Evolutionary conservation across 108 stramenopile species (phyloP), one percentile per base, ranked within the genome.

Genomic region (Conticribra guillardii): DNA sequence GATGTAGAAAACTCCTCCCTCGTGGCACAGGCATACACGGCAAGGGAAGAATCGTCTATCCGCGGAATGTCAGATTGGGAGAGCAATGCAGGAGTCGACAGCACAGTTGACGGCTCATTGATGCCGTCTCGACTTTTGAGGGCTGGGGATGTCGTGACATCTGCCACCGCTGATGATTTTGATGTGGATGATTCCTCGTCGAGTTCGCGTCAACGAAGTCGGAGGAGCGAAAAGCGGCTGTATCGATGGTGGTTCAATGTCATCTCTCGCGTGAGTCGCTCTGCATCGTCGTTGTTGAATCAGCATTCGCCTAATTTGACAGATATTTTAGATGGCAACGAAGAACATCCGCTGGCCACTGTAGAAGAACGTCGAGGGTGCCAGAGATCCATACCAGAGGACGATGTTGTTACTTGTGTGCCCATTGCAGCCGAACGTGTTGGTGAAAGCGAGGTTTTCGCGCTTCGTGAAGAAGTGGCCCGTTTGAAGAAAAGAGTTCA

Each of bases 221-320:
- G 37, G 8, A 41, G 37, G 11, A 5, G 37, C 5, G 37, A 41
- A 11, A 5, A 5, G 11, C 37, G 5, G 29, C 29, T 57, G 5
- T 50, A 34, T 49, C 54, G 56, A 8, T 71, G 69, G 69, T 79
- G 76, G 76, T 57, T 68, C 19, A n/a, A 64, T 33, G 30, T 70
- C 8, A 5, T 67, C 11, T 71, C 77, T 2, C 49, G 77, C 19
- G 69, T 71, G 0, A 79, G 77, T 41, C 63, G 69, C 34, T 64
- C 77, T 27, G 77, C 77, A 16, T 71, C 77, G 19, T 79, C 77
- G 16, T 47, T 79, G 8, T 47, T 79, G 50, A 79, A 55, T 62
- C 77, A 79, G 28, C 77, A 79, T 48, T 66, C 69, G 22, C 77
- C 69, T 17, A 79, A 79, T 49, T 67, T 79, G 64, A 79, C 64